Percentiles rank a stretch among this genome's conserved stretches.
phyloP scores from a whole-genome alignment of 2,329 filamentous ascomycete species.

The Diplodia sapinea region DNA sequence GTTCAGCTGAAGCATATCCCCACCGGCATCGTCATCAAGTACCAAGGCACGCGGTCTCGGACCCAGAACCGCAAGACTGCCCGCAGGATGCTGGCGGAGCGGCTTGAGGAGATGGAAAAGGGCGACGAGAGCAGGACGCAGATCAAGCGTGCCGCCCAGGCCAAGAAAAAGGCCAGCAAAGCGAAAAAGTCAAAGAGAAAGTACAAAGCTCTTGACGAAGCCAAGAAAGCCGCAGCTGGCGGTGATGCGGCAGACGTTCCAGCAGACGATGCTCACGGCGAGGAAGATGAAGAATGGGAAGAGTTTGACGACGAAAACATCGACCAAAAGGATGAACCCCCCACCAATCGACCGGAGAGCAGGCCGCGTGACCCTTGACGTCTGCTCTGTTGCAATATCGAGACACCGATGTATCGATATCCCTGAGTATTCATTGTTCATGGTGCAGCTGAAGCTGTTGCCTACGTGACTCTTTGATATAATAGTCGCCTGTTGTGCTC shows the following conservation, averaged over 20 bases:
- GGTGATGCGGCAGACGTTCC: constrained; percentile 50
- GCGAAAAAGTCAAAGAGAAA: constrained; percentile 84
- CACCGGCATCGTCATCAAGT: constrained; percentile 92
- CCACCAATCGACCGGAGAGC: not conserved
- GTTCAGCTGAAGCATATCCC: constrained; percentile 91
- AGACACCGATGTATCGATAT: not conserved
- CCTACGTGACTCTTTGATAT: not conserved
- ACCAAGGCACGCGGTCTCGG: constrained; percentile 85
- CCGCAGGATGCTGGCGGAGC: constrained; percentile 74
- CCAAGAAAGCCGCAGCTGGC: constrained; percentile 43
- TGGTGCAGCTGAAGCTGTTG: not conserved
- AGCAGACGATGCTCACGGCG: constrained; percentile 39
- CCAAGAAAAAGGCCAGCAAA: constrained; percentile 74
- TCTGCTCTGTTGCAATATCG: not conserved
- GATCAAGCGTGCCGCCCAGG: constrained; percentile 67
- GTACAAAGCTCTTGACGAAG: constrained; percentile 67
- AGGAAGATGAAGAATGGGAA: constrained; percentile 32
- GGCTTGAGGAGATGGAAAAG: constrained; percentile 74
- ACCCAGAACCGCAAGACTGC: constrained; percentile 88
- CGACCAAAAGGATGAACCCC: not conserved
- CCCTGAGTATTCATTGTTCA: not conserved
- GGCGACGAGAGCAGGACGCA: constrained; percentile 71
- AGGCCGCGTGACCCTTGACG: not conserved
- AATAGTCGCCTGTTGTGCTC: not conserved
- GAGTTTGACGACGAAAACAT: constrained; percentile 8